Conservation (phyloP, 1,284 basidiomycete genomes). For the Leccinum griseonigrum region DNA sequence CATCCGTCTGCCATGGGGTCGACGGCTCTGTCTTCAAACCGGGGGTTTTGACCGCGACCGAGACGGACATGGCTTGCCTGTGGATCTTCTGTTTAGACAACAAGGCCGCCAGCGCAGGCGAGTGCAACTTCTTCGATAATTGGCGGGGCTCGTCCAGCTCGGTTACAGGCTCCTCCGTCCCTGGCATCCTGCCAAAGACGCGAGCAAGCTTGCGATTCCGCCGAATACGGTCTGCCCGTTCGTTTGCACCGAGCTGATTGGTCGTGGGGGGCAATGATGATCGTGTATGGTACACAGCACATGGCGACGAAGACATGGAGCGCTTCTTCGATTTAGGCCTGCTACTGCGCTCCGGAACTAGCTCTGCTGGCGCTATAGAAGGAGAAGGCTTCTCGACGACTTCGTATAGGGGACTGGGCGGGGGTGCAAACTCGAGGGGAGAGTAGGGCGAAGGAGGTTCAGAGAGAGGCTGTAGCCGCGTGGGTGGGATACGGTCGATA, state of each 20-base stretch:
- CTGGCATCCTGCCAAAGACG: conserved; percentile 69
- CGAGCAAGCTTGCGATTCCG: conserved; percentile 76
- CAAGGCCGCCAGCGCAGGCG: conserved; percentile 26
- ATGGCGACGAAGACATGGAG: conserved; percentile 28
- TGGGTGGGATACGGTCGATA: not conserved
- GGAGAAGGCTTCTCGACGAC: conserved; percentile 38
- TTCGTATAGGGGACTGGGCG: conserved; percentile 21
- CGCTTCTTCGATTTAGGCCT: conserved; percentile 20
- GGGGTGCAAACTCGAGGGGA: conserved; percentile 31
- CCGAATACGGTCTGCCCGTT: conserved; percentile 69
- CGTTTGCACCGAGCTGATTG: conserved; percentile 61
- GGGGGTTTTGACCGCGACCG: conserved; percentile 25
- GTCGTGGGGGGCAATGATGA: conserved; percentile 51
- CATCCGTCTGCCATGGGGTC: conserved; percentile 26
- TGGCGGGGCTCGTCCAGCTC: conserved; percentile 28
- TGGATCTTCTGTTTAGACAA: conserved; percentile 33
- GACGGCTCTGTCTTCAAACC: conserved; percentile 24
- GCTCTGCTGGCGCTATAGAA: conserved; percentile 35
- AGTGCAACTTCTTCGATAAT: conserved; percentile 22
- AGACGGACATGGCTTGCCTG: conserved; percentile 43
- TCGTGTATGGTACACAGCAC: conserved; percentile 13
- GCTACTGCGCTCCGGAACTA: conserved; percentile 26
- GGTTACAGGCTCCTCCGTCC: conserved; percentile 33
- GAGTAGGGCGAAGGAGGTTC: conserved; percentile 27
- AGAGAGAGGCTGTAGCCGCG: conserved; percentile 19